Evolutionary conservation across 2,329 filamentous ascomycete species (phyloP).

Genomic region (Diaporthe vaccinii): DNA sequence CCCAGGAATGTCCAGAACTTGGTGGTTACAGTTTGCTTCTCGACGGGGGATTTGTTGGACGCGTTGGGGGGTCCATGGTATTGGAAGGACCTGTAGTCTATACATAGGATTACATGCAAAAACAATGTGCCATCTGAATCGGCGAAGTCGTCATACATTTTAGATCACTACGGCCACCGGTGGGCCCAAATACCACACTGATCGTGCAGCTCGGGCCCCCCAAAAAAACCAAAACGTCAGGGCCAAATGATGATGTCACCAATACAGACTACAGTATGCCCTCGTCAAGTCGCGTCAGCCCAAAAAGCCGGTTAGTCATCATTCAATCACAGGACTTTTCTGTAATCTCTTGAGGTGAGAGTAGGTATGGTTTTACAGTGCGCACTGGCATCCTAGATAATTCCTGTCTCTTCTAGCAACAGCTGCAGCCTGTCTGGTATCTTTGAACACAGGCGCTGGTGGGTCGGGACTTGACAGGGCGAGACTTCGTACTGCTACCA

Average conservation of each 20-base stretch:
- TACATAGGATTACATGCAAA: neutral
- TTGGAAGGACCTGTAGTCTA: neutral
- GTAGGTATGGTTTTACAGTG: neutral
- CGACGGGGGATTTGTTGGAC: fast-evolving
- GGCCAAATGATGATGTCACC: slow-evolving; percentile 16
- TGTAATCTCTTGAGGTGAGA: neutral
- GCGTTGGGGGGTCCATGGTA: neutral
- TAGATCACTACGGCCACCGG: neutral
- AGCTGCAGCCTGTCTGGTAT: too few species aligned
- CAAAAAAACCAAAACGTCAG: neutral
- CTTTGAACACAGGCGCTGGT: too few species aligned
- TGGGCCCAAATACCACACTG: slow-evolving; percentile 2
- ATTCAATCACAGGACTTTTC: neutral
- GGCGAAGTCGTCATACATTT: slow-evolving; percentile 20
- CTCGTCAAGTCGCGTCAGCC: neutral
- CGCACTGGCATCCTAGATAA: too few species aligned
- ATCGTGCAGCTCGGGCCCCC: neutral
- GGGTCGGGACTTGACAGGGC: too few species aligned
- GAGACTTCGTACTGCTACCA: too few species aligned
- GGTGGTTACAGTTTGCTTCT: neutral
- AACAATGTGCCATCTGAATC: neutral
- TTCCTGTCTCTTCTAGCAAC: neutral
- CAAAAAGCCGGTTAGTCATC: neutral
- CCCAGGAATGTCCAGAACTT: neutral
- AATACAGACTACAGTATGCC: neutral